Conservation (phyloP, 2,329 filamentous ascomycete species). For the Aureobasidium sp. region DNA sequence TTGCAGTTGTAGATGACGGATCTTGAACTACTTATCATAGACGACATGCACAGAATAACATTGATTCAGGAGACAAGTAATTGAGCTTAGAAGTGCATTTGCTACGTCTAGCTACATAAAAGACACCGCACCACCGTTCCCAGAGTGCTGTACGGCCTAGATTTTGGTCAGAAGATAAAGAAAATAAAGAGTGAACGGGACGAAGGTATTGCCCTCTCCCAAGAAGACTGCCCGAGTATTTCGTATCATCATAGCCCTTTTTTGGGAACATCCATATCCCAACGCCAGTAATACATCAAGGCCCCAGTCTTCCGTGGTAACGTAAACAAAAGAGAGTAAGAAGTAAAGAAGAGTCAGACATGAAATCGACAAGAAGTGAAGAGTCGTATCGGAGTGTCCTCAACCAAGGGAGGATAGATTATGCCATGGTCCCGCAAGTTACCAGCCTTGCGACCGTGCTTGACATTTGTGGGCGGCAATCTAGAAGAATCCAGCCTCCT, state of each 20-base stretch:
- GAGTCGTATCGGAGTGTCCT: background rate
- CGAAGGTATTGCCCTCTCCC: slow-evolving; percentile 2
- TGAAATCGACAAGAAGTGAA: slow-evolving; percentile 15
- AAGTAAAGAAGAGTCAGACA: slow-evolving; percentile 6
- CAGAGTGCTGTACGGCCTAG: slow-evolving; percentile 10
- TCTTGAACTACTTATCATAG: background rate
- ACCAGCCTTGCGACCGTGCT: slow-evolving; percentile 16
- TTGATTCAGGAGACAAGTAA: background rate
- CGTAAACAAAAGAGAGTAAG: slow-evolving; percentile 14
- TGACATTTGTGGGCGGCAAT: slow-evolving; percentile 4
- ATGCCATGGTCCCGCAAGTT: slow-evolving; percentile 12
- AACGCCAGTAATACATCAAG: slow-evolving; percentile 13
- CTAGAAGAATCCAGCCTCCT: slow-evolving; percentile 21
- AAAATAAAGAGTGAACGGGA: slow-evolving; percentile 14
- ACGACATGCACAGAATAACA: too few species aligned
- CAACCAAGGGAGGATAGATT: background rate
- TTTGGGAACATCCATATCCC: slow-evolving; percentile 12
- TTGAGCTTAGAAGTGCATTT: slow-evolving; percentile 5
- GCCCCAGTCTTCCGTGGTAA: slow-evolving; percentile 12
- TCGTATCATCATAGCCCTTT: slow-evolving; percentile 9
- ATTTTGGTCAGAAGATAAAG: slow-evolving; percentile 7
- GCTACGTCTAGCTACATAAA: slow-evolving; percentile 8
- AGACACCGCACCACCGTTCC: slow-evolving; percentile 1
- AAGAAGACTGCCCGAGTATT: slow-evolving; percentile 15
- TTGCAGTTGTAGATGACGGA: too few species aligned